A percentile compares a stretch with the other conserved stretches of the same genome.
phyloP scores from a whole-genome alignment of 352 stramenopile genomes.

The Blastocystis sp. region DNA sequence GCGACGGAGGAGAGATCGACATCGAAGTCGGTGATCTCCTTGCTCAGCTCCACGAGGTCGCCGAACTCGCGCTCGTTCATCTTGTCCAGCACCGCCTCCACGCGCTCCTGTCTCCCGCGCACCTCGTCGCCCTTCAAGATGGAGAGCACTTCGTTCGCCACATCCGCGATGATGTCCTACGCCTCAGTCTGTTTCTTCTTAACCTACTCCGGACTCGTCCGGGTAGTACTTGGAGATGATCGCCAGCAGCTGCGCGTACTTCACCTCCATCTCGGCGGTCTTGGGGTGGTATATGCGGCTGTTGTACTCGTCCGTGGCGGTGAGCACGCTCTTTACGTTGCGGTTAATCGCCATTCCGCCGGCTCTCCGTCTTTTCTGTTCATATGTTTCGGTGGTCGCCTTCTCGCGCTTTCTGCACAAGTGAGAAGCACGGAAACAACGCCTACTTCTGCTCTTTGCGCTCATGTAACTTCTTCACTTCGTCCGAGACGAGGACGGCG shows the following conservation, averaged over 20 bases:
- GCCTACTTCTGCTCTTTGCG: slow-evolving; percentile 12
- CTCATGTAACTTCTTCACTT: slow-evolving; percentile 60
- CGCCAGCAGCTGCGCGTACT: slow-evolving; percentile 84
- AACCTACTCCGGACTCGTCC: slow-evolving; percentile 75
- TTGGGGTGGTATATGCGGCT: slow-evolving; percentile 83
- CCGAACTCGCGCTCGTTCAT: slow-evolving; percentile 78
- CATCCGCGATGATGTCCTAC: slow-evolving; percentile 84
- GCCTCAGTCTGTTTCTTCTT: slow-evolving; percentile 81
- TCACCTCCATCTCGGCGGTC: slow-evolving; percentile 81
- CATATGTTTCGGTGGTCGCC: background rate
- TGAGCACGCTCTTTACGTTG: slow-evolving; percentile 30
- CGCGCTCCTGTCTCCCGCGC: slow-evolving; percentile 78
- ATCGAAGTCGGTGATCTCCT: slow-evolving; percentile 84
- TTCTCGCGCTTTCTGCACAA: slow-evolving; percentile 21
- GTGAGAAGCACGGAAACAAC: background rate
- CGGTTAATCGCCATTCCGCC: slow-evolving; percentile 11
- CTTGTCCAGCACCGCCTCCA: slow-evolving; percentile 81
- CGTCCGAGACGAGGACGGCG: slow-evolving; percentile 12
- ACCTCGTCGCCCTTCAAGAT: slow-evolving; percentile 87
- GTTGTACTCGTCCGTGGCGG: slow-evolving; percentile 19
- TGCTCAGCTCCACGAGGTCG: slow-evolving; percentile 80
- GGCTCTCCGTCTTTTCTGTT: slow-evolving; percentile 45
- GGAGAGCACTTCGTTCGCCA: slow-evolving; percentile 85
- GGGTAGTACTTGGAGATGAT: slow-evolving; percentile 36
- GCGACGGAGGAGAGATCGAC: slow-evolving; percentile 71